phyloP scores from a whole-genome alignment of 139 green algal species.

The Edaphochlamys debaryana region DNA sequence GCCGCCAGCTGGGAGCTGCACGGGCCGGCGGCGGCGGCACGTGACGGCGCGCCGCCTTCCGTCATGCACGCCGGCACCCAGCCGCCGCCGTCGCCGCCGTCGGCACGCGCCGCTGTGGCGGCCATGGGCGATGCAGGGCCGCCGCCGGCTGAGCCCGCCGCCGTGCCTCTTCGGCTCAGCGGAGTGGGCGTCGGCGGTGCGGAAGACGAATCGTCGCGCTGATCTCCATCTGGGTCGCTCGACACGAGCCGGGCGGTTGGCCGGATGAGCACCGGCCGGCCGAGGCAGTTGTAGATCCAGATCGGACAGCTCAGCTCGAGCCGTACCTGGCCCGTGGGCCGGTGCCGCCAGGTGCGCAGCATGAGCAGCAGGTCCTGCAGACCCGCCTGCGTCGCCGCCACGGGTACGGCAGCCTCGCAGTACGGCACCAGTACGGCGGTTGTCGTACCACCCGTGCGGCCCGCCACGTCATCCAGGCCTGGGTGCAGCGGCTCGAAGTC shows the following conservation, averaged over 20 bases:
- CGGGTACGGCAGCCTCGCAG: constrained; percentile 12
- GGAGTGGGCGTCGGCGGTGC: too few species aligned
- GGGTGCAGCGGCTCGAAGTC: constrained; percentile 49
- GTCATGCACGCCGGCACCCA: constrained; percentile 25
- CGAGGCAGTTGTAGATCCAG: constrained; percentile 86
- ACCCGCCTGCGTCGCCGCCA: neutral
- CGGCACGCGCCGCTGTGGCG: neutral
- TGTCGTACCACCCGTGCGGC: neutral
- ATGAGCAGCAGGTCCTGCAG: constrained; percentile 28
- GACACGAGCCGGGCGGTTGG: neutral
- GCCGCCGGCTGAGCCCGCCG: too few species aligned
- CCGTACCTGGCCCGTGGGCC: constrained; percentile 18
- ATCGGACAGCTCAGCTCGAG: constrained; percentile 51
- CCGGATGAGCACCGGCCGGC: constrained; percentile 67
- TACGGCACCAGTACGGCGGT: too few species aligned
- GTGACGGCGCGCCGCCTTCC: neutral
- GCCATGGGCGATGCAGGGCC: neutral
- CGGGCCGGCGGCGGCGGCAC: neutral
- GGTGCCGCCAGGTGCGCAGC: constrained; percentile 34
- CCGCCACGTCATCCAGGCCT: neutral
- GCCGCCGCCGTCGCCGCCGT: neutral
- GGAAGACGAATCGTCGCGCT: too few species aligned
- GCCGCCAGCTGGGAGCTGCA: constrained; percentile 23
- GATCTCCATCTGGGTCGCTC: too few species aligned
- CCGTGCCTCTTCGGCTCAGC: too few species aligned